These are phyloP conservation scores for Trichoderma polysporum DNA, from an alignment of 2,329 filamentous ascomycete genomes.

Conservation along the genomic window DNA sequence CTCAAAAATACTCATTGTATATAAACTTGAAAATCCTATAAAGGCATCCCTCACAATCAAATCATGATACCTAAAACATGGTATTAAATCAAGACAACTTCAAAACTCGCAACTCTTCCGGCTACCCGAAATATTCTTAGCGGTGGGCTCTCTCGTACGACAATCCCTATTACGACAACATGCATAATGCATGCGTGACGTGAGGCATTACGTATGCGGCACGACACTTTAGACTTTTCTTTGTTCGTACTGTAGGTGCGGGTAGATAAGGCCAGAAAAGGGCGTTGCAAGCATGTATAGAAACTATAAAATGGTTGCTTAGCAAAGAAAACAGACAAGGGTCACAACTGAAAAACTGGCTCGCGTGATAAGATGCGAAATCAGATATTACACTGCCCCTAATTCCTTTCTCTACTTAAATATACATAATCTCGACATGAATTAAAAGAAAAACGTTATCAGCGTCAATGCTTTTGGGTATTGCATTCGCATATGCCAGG, in stretches of 20 bases:
- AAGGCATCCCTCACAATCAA: no score
- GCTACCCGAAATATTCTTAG: background rate
- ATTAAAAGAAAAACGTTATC: background rate
- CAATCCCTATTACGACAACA: no score
- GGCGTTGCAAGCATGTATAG: background rate
- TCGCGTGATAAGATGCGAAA: background rate
- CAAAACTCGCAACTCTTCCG: no score
- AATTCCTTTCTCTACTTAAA: background rate
- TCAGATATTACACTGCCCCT: background rate
- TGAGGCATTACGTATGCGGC: slow-evolving; percentile 18
- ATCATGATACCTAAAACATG: no score
- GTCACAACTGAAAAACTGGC: background rate
- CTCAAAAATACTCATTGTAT: no score
- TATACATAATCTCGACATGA: background rate
- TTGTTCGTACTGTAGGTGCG: background rate
- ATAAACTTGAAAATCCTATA: no score
- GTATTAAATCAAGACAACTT: no score
- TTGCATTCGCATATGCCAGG: background rate
- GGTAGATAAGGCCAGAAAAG: background rate
- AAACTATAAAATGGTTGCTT: background rate
- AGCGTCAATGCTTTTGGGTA: background rate
- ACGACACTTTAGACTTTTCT: background rate
- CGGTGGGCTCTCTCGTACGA: background rate
- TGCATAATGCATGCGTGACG: background rate
- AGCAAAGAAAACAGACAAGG: background rate